These are phyloP conservation scores for Mycosarcoma maydis DNA, from an alignment of 1,284 basidiomycete genomes.

Conservation along the genomic window DNA sequence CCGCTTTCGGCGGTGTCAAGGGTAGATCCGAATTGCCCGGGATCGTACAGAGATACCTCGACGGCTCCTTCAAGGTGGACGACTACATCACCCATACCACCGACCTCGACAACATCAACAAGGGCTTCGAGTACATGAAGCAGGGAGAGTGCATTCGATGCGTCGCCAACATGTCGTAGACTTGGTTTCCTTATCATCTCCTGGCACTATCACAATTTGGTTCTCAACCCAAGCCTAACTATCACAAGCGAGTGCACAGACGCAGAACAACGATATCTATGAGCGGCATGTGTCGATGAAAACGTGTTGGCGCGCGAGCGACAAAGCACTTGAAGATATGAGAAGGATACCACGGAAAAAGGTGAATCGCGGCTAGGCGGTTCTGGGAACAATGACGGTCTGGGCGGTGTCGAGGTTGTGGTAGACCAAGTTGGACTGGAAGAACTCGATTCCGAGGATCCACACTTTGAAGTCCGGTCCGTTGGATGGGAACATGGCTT, in stretches of 20 bases:
- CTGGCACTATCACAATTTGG: too few relatives aligned
- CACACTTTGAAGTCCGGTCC: constrained; percentile 24
- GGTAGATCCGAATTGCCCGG: constrained; percentile 81
- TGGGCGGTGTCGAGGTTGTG: constrained; percentile 25
- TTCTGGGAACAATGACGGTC: constrained; percentile 22
- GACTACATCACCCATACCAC: constrained; percentile 68
- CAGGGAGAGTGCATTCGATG: constrained; percentile 90
- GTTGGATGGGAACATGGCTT: constrained; percentile 27
- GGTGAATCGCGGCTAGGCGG: too few relatives aligned
- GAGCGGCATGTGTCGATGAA: neutral
- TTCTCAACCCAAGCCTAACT: too few relatives aligned
- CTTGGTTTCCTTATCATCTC: too few relatives aligned
- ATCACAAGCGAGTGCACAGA: too few relatives aligned
- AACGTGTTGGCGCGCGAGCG: too few relatives aligned
- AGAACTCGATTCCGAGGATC: constrained; percentile 36
- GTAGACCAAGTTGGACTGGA: constrained; percentile 36
- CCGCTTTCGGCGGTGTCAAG: constrained; percentile 97
- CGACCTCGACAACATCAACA: constrained; percentile 79
- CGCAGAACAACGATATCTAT: neutral
- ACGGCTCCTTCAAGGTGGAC: constrained; percentile 67
- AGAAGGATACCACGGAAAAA: too few relatives aligned
- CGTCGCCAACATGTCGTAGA: constrained; percentile 41
- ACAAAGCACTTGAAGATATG: too few relatives aligned
- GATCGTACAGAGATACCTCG: constrained; percentile 63
- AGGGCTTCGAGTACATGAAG: constrained; percentile 95